Percentiles rank a stretch among this genome's conserved stretches.
These are phyloP conservation scores for Herpetomonas tarakana DNA, from an alignment of 208 protist genomes.

Conservation along the genomic window DNA sequence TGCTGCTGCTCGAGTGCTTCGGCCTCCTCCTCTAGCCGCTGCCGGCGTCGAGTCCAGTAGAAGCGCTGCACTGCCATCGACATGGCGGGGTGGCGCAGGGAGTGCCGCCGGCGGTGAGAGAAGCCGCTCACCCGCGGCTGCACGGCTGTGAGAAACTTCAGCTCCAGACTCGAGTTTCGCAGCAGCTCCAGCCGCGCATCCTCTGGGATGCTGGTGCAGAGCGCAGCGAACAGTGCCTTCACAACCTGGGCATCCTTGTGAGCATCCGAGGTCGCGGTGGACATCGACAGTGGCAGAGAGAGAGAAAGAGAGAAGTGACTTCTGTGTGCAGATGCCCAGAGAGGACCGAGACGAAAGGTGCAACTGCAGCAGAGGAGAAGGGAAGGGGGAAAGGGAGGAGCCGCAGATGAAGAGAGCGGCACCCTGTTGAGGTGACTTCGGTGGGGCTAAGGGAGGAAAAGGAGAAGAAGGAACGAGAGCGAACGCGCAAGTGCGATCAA, in stretches of 20 bases:
- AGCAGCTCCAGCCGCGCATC: conserved; percentile 42
- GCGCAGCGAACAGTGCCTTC: conserved; percentile 58
- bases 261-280: not conserved
- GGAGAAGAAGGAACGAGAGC: no score
- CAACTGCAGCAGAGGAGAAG: not conserved
- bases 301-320: no score
- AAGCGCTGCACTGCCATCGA: conserved; percentile 75
- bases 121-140: conserved; percentile 71
- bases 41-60: conserved; percentile 35
- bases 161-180: conserved; percentile 35
- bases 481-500: no score
- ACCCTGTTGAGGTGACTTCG: no score
- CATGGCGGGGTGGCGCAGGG: conserved; percentile 76
- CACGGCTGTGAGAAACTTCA: conserved; percentile 71
- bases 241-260: conserved; percentile 30
- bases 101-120: conserved; percentile 58
- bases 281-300: no score
- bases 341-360: not conserved
- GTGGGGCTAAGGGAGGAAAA: no score
- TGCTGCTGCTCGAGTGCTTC: conserved; percentile 2
- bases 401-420: conserved; percentile 4
- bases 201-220: conserved; percentile 56
- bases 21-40: conserved; percentile 13
- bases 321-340: no score
- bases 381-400: conserved; percentile 2